phyloP scores from a whole-genome alignment of 768 basidiomycete species.

The Pulveroboletus ravenelii region DNA sequence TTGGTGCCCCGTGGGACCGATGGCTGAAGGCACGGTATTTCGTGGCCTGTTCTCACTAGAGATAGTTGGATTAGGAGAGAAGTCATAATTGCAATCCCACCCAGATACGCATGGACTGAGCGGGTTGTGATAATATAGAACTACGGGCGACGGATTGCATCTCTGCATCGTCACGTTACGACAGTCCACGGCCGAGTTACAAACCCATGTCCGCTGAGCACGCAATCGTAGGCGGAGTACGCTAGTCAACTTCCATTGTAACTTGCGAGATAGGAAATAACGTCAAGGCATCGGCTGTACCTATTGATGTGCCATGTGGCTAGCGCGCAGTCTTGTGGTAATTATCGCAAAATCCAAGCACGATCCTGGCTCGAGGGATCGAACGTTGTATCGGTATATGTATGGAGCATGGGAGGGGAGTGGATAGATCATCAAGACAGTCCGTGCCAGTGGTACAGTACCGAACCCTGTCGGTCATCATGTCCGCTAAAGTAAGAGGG shows the following conservation, averaged over 20 bases:
- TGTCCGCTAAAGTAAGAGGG: neutral
- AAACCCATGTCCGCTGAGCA: neutral
- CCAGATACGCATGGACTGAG: neutral
- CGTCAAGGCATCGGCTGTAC: neutral
- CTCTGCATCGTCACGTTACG: neutral
- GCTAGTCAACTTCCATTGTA: neutral
- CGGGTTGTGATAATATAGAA: neutral
- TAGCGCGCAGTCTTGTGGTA: neutral
- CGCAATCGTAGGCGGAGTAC: neutral
- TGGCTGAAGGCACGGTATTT: neutral
- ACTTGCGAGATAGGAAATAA: too few species aligned
- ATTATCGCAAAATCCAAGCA: neutral
- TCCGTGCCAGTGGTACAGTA: conserved; percentile 70
- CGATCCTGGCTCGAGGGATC: neutral
- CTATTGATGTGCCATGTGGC: neutral
- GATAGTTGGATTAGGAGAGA: neutral
- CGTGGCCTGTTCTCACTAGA: neutral
- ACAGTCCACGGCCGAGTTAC: too few species aligned
- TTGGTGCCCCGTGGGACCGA: neutral
- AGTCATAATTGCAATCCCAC: neutral
- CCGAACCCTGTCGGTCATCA: conserved; percentile 45
- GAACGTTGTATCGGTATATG: neutral
- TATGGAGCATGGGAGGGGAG: neutral
- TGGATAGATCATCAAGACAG: conserved; percentile 23
- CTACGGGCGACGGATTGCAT: neutral